A percentile compares a stretch with the other conserved stretches of the same genome.
Conservation (phyloP, 2,329 filamentous ascomycete species). For the Bipolaris zeicola region DNA sequence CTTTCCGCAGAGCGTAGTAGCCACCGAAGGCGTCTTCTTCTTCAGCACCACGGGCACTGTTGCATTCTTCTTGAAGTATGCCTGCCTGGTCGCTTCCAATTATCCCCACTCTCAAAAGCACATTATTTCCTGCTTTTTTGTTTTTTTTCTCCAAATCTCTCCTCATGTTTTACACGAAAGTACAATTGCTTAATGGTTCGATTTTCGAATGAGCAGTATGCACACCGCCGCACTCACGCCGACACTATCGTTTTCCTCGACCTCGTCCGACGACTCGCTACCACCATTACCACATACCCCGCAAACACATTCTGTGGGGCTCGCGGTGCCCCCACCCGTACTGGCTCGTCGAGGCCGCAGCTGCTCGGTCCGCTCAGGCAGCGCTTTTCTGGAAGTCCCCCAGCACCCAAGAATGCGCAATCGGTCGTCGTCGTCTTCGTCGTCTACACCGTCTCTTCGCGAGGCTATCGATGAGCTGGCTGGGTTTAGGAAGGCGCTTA, state of each 20-base stretch:
- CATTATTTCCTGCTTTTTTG: neutral
- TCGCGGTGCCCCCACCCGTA: neutral
- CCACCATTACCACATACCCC: neutral
- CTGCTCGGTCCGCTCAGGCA: neutral
- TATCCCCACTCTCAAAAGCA: slow-evolving; percentile 7
- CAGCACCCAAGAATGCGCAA: neutral
- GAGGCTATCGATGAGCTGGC: slow-evolving; percentile 15
- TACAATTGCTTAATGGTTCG: slow-evolving; percentile 27
- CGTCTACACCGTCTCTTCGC: neutral
- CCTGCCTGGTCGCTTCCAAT: neutral
- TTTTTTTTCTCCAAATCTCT: neutral
- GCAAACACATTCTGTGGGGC: slow-evolving; percentile 5
- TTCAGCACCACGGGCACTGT: neutral
- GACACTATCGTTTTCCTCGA: slow-evolving; percentile 17
- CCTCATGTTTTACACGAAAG: neutral
- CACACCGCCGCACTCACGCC: slow-evolving; percentile 12
- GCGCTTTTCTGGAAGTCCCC: slow-evolving; percentile 10
- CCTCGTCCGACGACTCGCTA: slow-evolving; percentile 14
- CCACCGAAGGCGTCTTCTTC: neutral
- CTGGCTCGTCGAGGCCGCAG: slow-evolving; percentile 12
- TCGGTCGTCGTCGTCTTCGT: slow-evolving; percentile 12
- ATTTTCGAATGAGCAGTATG: slow-evolving; percentile 9
- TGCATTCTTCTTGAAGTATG: neutral
- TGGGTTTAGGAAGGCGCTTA: slow-evolving; percentile 16
- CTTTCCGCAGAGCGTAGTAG: neutral